Conservation (phyloP, 2,329 filamentous ascomycete genomes). For the Aspergillus uvarum region DNA sequence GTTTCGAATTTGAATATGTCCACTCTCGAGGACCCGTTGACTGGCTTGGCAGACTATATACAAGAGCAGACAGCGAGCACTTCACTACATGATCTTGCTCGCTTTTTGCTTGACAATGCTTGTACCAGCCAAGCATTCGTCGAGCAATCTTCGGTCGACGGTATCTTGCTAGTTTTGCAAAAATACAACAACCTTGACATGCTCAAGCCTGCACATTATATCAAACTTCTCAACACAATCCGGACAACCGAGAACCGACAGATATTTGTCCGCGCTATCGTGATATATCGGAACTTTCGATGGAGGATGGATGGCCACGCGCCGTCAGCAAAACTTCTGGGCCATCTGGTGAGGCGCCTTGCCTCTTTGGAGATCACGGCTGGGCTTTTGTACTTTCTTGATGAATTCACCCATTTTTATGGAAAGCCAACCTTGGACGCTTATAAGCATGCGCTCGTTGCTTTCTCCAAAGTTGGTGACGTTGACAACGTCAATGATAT, state of each 20-base stretch:
- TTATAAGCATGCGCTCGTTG: slow-evolving; percentile 40
- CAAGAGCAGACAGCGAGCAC: slow-evolving; percentile 2
- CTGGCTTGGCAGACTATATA: slow-evolving; percentile 25
- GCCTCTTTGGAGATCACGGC: slow-evolving; percentile 33
- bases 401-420: slow-evolving; percentile 39
- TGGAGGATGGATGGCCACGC: slow-evolving; percentile 27
- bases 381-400: slow-evolving; percentile 42
- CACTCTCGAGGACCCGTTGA: slow-evolving; percentile 21
- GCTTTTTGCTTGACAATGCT: slow-evolving; percentile 27
- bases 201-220: slow-evolving; percentile 28
- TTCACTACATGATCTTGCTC: slow-evolving; percentile 16
- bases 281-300: slow-evolving; percentile 45
- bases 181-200: slow-evolving; percentile 26
- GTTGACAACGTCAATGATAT: slow-evolving; percentile 44
- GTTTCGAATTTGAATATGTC: slow-evolving; percentile 16
- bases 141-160: slow-evolving; percentile 29
- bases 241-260: slow-evolving; percentile 28
- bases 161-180: slow-evolving; percentile 32
- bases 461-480: slow-evolving; percentile 50
- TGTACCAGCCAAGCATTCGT: slow-evolving; percentile 28
- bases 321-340: slow-evolving; percentile 24
- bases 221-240: slow-evolving; percentile 30
- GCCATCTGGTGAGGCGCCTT: slow-evolving; percentile 27
- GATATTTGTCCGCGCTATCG: slow-evolving; percentile 31
- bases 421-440: slow-evolving; percentile 30